Percentiles rank a stretch among this genome's conserved stretches.
Evolutionary conservation across 371 early-diverging fungal species (phyloP).

Genomic region (Zancudomyces culisetae): DNA sequence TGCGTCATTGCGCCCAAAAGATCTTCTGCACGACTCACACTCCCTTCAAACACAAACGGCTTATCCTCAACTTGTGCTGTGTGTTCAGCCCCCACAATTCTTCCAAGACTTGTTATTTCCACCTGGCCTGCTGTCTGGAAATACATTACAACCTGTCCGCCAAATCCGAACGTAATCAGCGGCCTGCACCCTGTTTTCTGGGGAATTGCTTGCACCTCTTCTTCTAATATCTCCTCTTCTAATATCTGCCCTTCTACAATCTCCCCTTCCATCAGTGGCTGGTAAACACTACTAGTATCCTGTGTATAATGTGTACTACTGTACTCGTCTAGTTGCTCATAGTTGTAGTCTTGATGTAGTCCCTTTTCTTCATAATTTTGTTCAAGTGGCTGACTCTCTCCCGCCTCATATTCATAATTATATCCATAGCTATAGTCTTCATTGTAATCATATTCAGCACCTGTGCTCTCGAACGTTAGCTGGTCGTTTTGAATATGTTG

Average conservation of each 20-base stretch:
- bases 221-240: conserved; percentile 4
- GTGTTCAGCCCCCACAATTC: not conserved
- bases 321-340: conserved; percentile 7
- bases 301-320: too few relatives aligned
- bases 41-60: conserved; percentile 1
- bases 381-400: conserved; percentile 4
- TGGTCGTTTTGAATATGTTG: too few relatives aligned
- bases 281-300: too few relatives aligned
- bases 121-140: conserved; percentile 26
- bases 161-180: conserved; percentile 65
- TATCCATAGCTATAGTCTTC: not conserved
- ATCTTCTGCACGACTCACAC: not conserved
- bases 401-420: conserved; percentile 2
- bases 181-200: conserved; percentile 43
- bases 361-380: conserved; percentile 4
- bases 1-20: not conserved
- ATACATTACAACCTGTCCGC: conserved; percentile 58
- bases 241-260: not conserved
- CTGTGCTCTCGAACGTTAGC: too few relatives aligned
- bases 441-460: not conserved
- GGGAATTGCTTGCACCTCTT: conserved; percentile 39
- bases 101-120: not conserved
- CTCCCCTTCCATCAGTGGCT: too few relatives aligned
- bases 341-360: conserved; percentile 9
- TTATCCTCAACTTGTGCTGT: not conserved